phyloP scores from a whole-genome alignment of 2,329 filamentous ascomycete species.

The Zasmidium citrigriseum region DNA sequence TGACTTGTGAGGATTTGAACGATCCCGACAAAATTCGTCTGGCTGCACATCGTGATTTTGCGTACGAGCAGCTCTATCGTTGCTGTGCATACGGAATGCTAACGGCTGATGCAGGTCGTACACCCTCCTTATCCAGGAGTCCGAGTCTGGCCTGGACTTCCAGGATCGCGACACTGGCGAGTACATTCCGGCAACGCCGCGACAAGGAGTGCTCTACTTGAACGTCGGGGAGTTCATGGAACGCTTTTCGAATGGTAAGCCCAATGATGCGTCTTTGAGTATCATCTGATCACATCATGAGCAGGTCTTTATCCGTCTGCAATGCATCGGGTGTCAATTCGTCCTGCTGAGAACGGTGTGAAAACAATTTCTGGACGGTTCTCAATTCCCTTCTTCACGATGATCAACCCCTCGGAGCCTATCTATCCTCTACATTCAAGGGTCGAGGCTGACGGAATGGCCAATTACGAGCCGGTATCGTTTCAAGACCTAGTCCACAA shows the following conservation, averaged over 20 bases:
- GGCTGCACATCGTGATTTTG: neutral
- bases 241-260: neutral
- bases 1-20: neutral
- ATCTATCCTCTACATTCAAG: neutral
- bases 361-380: neutral
- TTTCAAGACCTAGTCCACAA: neutral
- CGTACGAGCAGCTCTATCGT: neutral
- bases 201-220: neutral
- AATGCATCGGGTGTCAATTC: neutral
- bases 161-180: neutral
- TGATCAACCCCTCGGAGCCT: neutral
- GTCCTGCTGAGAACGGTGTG: neutral
- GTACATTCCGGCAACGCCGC: neutral
- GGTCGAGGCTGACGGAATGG: neutral
- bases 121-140: neutral
- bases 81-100: neutral
- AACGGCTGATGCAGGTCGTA: neutral
- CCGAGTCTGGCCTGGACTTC: neutral
- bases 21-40: neutral
- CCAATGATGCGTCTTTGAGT: too few species aligned
- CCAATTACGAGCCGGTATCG: neutral
- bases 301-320: neutral
- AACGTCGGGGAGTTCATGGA: neutral
- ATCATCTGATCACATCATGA: too few species aligned
- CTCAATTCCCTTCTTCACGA: neutral